Base-by-base conservation (phyloP, 2,329 filamentous ascomycete species). In the Aspergillus transmontanensis region DNA sequence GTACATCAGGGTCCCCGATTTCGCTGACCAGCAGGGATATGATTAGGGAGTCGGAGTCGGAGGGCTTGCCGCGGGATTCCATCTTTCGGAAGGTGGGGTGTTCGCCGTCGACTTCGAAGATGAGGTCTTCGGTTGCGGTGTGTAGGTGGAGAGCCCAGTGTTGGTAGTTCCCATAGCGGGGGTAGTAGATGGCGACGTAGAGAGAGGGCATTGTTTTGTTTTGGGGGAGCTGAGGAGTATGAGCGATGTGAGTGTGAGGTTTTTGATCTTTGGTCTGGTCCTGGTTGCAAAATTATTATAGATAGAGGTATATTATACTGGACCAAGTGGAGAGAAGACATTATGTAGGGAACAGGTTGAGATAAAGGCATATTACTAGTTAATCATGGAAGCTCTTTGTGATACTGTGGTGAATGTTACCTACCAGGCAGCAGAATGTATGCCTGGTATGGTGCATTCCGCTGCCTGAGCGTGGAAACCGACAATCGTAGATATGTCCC, bases 141-240 rank as follows among this genome's bases (percentile, higher is more conserved):
- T 72, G 64, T 5, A 72, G 62, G 45, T 71, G 64, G 12, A 72
- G 58, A 5, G 67, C 63, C 68, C 65, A 71, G 56, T 72, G 67
- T 26, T 67, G 62, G 62, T 66, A 71, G 62, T 71, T 71, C 60
- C 69, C 69, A 36, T 67, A 67, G 28, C 65, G 63, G 16, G 65
- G 69, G 26, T 59, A 56, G 43, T 57, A 68, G 36, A 68, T 50
- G 3, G 60, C 58, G 11, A 68, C 66, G 11, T 54, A 50, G 32
- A 68, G 43, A 21, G 51, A 53, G 30, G 54, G 21, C 30, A 56
- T 60, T 11, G 46, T 30, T 32, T 5, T 53, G 39, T 9, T 21
- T 4, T 30, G 5, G 12, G 4, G 16, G 12, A 7, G 26, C 6
- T 16, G 10, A 28, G 3, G 16, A 11, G 51, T 23, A 21, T 21